phyloP scores from a whole-genome alignment of 2,329 filamentous ascomycete species.

The Claviceps sp. region DNA sequence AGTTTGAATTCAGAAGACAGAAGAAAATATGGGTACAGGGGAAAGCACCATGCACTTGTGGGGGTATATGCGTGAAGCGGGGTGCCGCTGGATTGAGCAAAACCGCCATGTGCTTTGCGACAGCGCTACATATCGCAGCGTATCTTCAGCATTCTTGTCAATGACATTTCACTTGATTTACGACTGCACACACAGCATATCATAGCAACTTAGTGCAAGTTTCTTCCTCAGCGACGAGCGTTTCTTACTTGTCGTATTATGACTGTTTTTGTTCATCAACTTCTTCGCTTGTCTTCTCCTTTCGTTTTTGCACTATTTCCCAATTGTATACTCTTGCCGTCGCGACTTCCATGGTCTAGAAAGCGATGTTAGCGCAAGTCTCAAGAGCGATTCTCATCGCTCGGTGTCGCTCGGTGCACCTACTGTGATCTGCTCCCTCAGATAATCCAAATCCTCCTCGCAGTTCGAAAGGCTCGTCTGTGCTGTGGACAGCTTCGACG shows the following conservation, averaged over 20 bases:
- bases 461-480: constrained; percentile 73
- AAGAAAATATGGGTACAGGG: background rate
- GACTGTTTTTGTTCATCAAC: constrained; percentile 23
- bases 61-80: constrained; percentile 3
- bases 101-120: background rate
- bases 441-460: constrained; percentile 90
- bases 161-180: background rate
- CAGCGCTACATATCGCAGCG: too few relatives aligned
- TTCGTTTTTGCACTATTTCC: constrained; percentile 91
- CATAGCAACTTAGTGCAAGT: background rate
- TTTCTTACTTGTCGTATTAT: constrained; percentile 18
- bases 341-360: constrained; percentile 89
- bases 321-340: constrained; percentile 98
- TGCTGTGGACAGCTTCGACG: constrained; percentile 65
- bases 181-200: background rate
- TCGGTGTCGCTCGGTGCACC: constrained; percentile 17
- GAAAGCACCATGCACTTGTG: background rate
- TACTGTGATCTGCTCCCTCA: constrained; percentile 93
- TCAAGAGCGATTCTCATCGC: background rate
- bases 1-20: background rate
- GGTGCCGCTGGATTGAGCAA: background rate
- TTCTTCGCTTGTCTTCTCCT: constrained; percentile 63
- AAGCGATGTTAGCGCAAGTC: constrained; percentile 6
- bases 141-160: too few relatives aligned
- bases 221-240: background rate